phyloP scores from a whole-genome alignment of 176 grass and related monocot genomes.

The Pharus latifolius region DNA sequence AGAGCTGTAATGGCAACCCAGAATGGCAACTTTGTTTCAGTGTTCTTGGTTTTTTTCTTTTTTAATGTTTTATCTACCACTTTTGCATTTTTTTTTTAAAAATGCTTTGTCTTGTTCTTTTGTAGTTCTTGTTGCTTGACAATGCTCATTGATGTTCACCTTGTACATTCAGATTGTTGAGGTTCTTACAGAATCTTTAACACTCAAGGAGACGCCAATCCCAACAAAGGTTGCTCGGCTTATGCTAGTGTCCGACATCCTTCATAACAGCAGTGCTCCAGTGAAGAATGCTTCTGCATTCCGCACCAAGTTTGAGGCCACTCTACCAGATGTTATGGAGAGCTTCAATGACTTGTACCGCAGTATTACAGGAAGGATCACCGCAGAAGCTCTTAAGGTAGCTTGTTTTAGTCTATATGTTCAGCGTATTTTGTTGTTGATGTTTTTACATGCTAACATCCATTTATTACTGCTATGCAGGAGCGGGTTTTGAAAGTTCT shows the following conservation, averaged over 20 bases:
- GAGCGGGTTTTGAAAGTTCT: slow-evolving; percentile 95
- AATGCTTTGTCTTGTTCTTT: neutral
- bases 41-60: no score
- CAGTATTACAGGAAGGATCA: slow-evolving; percentile 89
- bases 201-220: slow-evolving; percentile 82
- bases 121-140: neutral
- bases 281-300: slow-evolving; percentile 97
- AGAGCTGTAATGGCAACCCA: no score
- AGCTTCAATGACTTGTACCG: slow-evolving; percentile 94
- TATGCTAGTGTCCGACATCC: slow-evolving; percentile 95
- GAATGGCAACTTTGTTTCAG: no score
- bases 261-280: slow-evolving; percentile 95
- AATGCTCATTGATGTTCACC: neutral
- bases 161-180: slow-evolving; percentile 78
- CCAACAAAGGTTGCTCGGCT: slow-evolving; percentile 96
- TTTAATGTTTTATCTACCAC: no score
- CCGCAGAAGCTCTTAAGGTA: slow-evolving; percentile 98
- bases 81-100: neutral
- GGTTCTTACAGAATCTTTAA: slow-evolving; percentile 92
- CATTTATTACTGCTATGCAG: slow-evolving; percentile 40
- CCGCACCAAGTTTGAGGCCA: slow-evolving; percentile 87
- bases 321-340: slow-evolving; percentile 85
- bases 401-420: slow-evolving; percentile 10
- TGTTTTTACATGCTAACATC: slow-evolving; percentile 4
- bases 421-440: slow-evolving; percentile 6